These are phyloP conservation scores for Globisporangium radiosum DNA, from an alignment of 352 stramenopile species.

Conservation along the genomic window DNA sequence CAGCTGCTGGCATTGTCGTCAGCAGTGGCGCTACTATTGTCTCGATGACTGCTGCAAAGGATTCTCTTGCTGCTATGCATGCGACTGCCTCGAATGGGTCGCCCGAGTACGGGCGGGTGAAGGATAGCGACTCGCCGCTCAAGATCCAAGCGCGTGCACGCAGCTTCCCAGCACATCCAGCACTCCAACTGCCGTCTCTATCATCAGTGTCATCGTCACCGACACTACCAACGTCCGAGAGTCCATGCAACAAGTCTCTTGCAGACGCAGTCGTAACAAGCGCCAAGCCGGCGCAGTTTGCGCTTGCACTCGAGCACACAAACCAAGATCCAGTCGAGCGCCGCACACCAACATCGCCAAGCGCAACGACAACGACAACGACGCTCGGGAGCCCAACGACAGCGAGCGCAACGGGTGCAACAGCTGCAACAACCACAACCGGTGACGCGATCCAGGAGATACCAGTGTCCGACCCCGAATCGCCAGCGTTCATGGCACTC, in stretches of 20 bases:
- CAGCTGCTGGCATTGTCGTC: no score
- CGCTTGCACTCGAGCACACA: conserved; percentile 14
- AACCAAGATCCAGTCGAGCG: conserved; percentile 11
- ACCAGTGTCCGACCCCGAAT: conserved; percentile 27
- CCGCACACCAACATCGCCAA: conserved; percentile 5
- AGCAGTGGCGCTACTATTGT: no score
- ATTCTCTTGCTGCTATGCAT: no score
- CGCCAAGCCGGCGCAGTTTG: conserved; percentile 8
- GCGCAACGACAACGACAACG: background rate
- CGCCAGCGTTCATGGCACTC: conserved; percentile 30
- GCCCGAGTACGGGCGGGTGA: background rate
- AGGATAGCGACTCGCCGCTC: conserved; percentile 5
- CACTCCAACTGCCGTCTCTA: background rate
- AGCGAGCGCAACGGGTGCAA: no score
- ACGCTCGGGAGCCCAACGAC: conserved; percentile 7
- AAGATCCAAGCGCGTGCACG: conserved; percentile 11
- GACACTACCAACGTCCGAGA: background rate
- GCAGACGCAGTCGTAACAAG: background rate
- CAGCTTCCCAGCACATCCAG: conserved; percentile 8
- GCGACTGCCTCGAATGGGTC: no score
- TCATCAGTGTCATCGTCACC: no score
- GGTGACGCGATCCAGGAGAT: conserved; percentile 14
- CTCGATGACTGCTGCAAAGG: background rate
- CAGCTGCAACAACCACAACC: background rate
- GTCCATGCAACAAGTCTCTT: background rate